A percentile compares a stretch with the other conserved stretches of the same genome.
These are phyloP conservation scores for Salix viminalis DNA, from an alignment of 345 rosid genomes.

Conservation along the genomic window DNA sequence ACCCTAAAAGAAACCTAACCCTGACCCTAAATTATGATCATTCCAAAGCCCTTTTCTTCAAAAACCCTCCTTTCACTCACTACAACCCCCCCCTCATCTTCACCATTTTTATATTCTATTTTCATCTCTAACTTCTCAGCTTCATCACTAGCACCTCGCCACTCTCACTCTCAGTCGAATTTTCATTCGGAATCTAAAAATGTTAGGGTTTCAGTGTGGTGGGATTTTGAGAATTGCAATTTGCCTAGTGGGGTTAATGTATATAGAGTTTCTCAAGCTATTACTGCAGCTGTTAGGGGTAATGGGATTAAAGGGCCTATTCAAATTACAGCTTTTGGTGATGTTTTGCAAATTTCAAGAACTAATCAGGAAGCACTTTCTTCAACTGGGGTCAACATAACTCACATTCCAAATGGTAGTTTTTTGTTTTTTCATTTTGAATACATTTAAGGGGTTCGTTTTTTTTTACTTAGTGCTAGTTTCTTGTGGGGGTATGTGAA, in stretches of 20 bases:
- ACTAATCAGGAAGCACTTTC: slow-evolving; percentile 70
- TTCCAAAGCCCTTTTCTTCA: slow-evolving; percentile 12
- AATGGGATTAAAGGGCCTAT: slow-evolving; percentile 79
- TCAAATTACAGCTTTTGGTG: slow-evolving; percentile 78
- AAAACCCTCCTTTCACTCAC: slow-evolving; percentile 23
- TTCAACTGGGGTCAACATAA: slow-evolving; percentile 60
- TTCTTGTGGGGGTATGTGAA: background rate
- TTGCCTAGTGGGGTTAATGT: slow-evolving; percentile 59
- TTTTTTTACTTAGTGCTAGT: background rate
- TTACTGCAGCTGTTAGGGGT: slow-evolving; percentile 59
- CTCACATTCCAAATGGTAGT: slow-evolving; percentile 63
- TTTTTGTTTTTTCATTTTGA: background rate
- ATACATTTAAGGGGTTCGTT: background rate
- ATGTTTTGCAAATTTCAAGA: slow-evolving; percentile 59
- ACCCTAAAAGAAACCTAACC: background rate
- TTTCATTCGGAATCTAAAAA: slow-evolving; percentile 29
- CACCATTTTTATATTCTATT: slow-evolving; percentile 8
- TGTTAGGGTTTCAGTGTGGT: slow-evolving; percentile 81
- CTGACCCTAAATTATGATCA: slow-evolving; percentile 22
- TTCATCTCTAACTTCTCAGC: background rate
- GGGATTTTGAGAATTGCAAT: slow-evolving; percentile 91
- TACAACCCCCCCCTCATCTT: background rate
- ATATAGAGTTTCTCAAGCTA: slow-evolving; percentile 44
- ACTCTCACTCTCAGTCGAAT: slow-evolving; percentile 10
- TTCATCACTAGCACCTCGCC: slow-evolving; percentile 21